These are phyloP conservation scores for Xylaria intraflava DNA, from an alignment of 495 filamentous ascomycete genomes.

Conservation along the genomic window DNA sequence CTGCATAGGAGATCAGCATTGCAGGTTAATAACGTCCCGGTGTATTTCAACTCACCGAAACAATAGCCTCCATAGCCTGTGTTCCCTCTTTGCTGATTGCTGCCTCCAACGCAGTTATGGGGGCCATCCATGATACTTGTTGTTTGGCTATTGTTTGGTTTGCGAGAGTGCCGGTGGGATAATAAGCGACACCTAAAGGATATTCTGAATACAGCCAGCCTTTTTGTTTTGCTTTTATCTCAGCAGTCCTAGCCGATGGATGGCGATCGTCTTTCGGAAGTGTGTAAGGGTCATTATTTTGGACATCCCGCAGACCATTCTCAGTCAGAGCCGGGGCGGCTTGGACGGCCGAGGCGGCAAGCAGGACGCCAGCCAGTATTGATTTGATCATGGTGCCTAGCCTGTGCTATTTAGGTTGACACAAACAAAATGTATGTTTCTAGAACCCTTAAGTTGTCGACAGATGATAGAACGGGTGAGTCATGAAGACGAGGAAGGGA, in stretches of 20 bases:
- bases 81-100: background rate
- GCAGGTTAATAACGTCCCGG: background rate
- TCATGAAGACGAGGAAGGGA: background rate
- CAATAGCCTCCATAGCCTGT: background rate
- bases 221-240: constrained; percentile 3
- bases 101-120: background rate
- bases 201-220: constrained; percentile 7
- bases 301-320: background rate
- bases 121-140: constrained; percentile 1
- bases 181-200: constrained; percentile 6
- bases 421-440: background rate
- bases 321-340: constrained; percentile 7
- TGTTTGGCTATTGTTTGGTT: constrained; percentile 6
- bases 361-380: background rate
- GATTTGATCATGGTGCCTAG: background rate
- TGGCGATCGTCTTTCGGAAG: constrained; percentile 1
- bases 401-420: background rate
- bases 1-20: constrained; percentile 10
- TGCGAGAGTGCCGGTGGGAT: constrained; percentile 1
- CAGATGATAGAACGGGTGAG: background rate
- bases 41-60: background rate
- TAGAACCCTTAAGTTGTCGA: background rate
- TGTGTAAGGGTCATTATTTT: background rate
- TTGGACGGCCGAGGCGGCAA: constrained; percentile 4
- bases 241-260: background rate